phyloP scores from a whole-genome alignment of 352 stramenopile genomes.

The Globisporangium emineosum region DNA sequence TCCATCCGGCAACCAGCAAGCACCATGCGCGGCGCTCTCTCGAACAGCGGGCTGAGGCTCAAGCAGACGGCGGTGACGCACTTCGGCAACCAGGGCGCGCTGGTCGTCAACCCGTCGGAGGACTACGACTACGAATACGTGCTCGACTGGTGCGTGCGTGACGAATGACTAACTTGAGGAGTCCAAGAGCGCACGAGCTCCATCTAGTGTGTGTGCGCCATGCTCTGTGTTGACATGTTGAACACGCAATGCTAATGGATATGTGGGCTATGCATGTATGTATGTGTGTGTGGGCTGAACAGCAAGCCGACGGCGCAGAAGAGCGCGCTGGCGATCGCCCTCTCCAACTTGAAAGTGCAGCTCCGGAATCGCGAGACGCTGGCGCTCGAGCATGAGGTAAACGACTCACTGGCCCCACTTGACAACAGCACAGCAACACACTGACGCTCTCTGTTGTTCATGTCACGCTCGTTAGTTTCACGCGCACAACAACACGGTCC shows the following conservation, averaged over 20 bases:
- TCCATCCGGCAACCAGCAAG: not conserved
- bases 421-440: not conserved
- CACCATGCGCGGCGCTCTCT: conserved; percentile 51
- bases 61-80: conserved; percentile 65
- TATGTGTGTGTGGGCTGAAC: not conserved
- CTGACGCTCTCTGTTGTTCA: not conserved
- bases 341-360: conserved; percentile 68
- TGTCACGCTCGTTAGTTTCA: conserved; percentile 35
- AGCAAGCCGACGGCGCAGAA: conserved; percentile 65
- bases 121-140: conserved; percentile 88
- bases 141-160: conserved; percentile 50
- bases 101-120: conserved; percentile 41
- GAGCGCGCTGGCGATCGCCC: conserved; percentile 54
- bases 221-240: too few species aligned
- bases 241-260: too few species aligned
- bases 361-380: conserved; percentile 70
- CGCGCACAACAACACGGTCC: conserved; percentile 75
- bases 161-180: not conserved
- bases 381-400: conserved; percentile 51
- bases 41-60: conserved; percentile 42
- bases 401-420: not conserved
- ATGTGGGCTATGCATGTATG: not conserved
- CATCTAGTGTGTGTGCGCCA: too few species aligned
- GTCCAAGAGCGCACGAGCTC: not conserved
- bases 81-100: conserved; percentile 36